Base-by-base conservation (phyloP, 2,329 filamentous ascomycete genomes). In the Emergomyces pasteurianus region DNA sequence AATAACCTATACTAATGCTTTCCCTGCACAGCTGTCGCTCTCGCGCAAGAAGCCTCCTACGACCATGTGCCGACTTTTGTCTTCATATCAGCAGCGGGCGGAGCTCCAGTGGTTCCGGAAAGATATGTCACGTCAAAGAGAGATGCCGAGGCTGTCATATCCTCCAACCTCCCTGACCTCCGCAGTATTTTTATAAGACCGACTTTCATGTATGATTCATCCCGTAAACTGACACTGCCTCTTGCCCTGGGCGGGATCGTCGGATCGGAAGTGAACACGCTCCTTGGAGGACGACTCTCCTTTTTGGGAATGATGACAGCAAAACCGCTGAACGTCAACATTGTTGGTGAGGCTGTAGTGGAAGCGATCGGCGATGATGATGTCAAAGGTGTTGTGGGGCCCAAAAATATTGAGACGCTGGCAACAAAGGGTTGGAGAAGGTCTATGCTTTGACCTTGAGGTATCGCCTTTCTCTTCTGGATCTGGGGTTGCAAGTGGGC, bases 91-190 rank as follows among this genome's bases (percentile, higher is more conserved):
- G 94, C 94, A 1, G 89, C 90, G 0, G 90, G 82, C 1, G 92
- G 90, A 3, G 89, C 91, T 0, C 92, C 92, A 0, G 81, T 96
- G 40, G 79, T 99, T 63, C 94, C 94, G 0, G 76, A 80, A 9
- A 82, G 94, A 67, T 99, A 99, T 75, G 90, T 99, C 68, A 83
- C 81, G 43, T 96, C 92, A 16, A 99, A 99, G 77, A 80, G 94
- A 64, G 89, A 95, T 72, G 94, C 94, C 8, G 94, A 99, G 76
- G 82, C 79, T 61, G 81, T 85, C 31, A 90, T 96, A 67, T 77
- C 85, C 38, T 82, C 80, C 60, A 82, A 84, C 65, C 91, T 96
- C 67, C 88, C 89, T 0, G 73, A 79, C 31, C 85, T 95, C 82
- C 83, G 94, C 23, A 85, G 83, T 64, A 78, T 97, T 63, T 97